phyloP scores from a whole-genome alignment of 116 monocot species.

The Iris pallida region DNA sequence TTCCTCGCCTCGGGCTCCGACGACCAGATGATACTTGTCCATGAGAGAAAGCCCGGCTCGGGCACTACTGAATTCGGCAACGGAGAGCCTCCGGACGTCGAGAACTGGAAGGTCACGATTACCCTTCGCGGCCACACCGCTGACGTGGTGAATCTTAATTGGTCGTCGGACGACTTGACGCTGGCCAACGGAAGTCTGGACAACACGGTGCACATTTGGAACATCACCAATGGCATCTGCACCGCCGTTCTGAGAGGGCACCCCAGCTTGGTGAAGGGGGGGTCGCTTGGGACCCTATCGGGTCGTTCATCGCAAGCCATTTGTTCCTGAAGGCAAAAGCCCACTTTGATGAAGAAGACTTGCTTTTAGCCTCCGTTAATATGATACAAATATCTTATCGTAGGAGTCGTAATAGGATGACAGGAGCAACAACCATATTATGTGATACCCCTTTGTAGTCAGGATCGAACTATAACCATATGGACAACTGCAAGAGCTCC shows the following conservation, averaged over 20 bases:
- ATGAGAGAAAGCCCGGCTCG: slow-evolving; percentile 86
- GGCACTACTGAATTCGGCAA: slow-evolving; percentile 98
- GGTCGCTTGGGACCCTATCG: slow-evolving; percentile 92
- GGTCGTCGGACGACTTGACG: slow-evolving; percentile 89
- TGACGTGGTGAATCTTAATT: slow-evolving; percentile 99
- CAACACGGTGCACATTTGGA: slow-evolving; percentile 96
- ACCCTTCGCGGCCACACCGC: slow-evolving; percentile 95
- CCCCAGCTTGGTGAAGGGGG: slow-evolving; percentile 87
- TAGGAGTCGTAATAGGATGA: slow-evolving; percentile 95
- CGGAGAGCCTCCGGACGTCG: slow-evolving; percentile 89
- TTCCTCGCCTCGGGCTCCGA: slow-evolving; percentile 91
- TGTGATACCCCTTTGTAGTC: slow-evolving; percentile 98
- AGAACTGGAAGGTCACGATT: slow-evolving; percentile 94
- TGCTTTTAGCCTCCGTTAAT: no score
- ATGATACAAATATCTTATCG: no score
- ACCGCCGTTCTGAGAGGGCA: slow-evolving; percentile 88
- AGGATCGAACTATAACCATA: slow-evolving; percentile 93
- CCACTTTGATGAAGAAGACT: no score
- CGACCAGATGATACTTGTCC: slow-evolving; percentile 84
- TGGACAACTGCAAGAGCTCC: slow-evolving; percentile 96
- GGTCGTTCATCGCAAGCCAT: slow-evolving; percentile 86
- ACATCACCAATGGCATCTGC: slow-evolving; percentile 79
- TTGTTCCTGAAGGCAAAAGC: no score
- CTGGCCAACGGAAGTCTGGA: slow-evolving; percentile 93
- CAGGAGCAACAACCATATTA: slow-evolving; percentile 87